These are phyloP conservation scores for Cenococcum geophilum DNA, from an alignment of 495 filamentous ascomycete species.

Conservation along the genomic window DNA sequence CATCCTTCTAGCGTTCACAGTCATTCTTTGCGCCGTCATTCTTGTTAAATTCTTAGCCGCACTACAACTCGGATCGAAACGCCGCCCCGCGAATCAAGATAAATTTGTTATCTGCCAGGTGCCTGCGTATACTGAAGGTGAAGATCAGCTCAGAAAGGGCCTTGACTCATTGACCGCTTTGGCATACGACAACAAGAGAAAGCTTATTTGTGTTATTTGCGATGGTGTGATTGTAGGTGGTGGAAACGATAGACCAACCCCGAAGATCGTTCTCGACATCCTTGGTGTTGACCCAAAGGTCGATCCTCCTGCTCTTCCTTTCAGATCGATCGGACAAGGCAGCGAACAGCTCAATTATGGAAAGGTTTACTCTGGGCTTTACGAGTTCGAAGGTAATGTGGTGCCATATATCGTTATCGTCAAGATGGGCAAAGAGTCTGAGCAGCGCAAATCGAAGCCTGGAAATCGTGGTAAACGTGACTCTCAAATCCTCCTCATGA, in stretches of 20 bases:
- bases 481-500: constrained; percentile 77
- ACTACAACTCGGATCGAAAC: constrained; percentile 87
- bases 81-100: constrained; percentile 82
- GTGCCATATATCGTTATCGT: constrained; percentile 94
- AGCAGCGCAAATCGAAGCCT: constrained; percentile 84
- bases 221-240: constrained; percentile 95
- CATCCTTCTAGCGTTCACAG: constrained; percentile 78
- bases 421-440: constrained; percentile 94
- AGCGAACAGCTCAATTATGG: constrained; percentile 95
- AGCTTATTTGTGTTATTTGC: constrained; percentile 88
- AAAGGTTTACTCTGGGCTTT: constrained; percentile 96
- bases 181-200: constrained; percentile 95
- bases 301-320: constrained; percentile 86
- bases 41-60: constrained; percentile 87
- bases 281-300: constrained; percentile 95
- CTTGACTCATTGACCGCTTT: constrained; percentile 91
- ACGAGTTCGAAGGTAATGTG: constrained; percentile 95
- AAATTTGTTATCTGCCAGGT: constrained; percentile 99
- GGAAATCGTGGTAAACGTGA: constrained; percentile 98
- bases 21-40: constrained; percentile 74
- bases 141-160: constrained; percentile 85
- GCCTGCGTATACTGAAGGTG: constrained; percentile 95
- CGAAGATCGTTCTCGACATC: constrained; percentile 95
- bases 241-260: constrained; percentile 93
- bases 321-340: constrained; percentile 83